Evolutionary conservation across 1,284 basidiomycete species (phyloP), one percentile per base, ranked within the genome.

Genomic region (Grifola frondosa): DNA sequence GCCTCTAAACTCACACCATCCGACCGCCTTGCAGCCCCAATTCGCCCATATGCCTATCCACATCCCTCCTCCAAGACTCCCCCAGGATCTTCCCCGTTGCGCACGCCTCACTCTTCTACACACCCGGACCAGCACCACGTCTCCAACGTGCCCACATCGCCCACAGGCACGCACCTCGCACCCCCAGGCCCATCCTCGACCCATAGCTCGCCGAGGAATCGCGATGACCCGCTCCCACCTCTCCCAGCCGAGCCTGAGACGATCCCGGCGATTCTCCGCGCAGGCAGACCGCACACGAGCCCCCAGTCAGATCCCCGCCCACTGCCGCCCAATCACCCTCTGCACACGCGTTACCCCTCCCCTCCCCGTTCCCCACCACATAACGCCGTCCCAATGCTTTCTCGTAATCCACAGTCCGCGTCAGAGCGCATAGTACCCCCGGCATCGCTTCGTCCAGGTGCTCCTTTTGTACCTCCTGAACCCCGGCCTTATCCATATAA

Each of bases 201-300:
- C 15, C 46, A 41, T n/a, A 44, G 29, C 2, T 52, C 52, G 25
- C 50, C 50, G 15, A 23, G 26, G 8, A 34, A 29, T n/a, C 37
- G 25, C 13, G 33, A 54, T 11, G 56, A 63, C 10, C 44, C 56
- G 1, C 60, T 72, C 10, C 71, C 70, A 2, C 66, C 73, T 15
- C 54, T 72, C 13, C 74, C 73, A 1, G 57, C 57, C 9, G 58
- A 64, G 11, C 21, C 43, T 2, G 41, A 21, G 16, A 47, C 50
- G n/a, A 57, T 74, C 4, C 75, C 74, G 12, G 57, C 67, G 5
- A 62, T 66, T 23, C 65, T 77, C 11, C 71, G 70, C n/a, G 67
- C 74, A 10, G 72, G 73, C 8, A 58, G 56, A 22, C 52, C 53
- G 9, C 53, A 54, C 13, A 49, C 59, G 5, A 56, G 56, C 17